Evolutionary conservation across 75 land plant genomes (phyloP), one percentile per base, ranked within the genome.

Genomic region (Picea glauca): DNA sequence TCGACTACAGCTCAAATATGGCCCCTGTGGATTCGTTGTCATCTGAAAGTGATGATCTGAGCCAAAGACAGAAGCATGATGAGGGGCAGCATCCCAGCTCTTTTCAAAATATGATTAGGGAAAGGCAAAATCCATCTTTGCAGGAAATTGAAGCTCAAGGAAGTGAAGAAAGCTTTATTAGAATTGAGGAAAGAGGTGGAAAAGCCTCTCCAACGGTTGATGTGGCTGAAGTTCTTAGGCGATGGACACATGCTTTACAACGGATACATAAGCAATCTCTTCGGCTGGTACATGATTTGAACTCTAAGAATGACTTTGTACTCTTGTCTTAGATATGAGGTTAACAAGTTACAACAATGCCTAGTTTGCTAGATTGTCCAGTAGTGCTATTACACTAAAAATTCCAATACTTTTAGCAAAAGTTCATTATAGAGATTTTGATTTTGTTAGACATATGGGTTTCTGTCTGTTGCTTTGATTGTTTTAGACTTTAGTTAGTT

Each of bases 241-340:
- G 98, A 31, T 96, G 99, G 99, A 96, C 98, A 13, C 95, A 94
- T 90, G 98, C 99, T 35, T 90, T 96, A 74, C 95, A 96, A 63
- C 95, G 99, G 23, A 89, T 96, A 33, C 99, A 96, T 82, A 96
- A 93, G 80, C 98, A 96, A 82, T 87, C 99, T 50, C 90, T 94
- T 70, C 86, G 87, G 50, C 57, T 96, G 97, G 99, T 96, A 82
- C 13, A 50, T 50, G 56, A 50, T 50, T 50, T 50, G 12, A 50
- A 50, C 56, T 50, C 12, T 9, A 50, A 8, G 12, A 50, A 50
- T 50, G 56, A 9, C 56, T 9, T 46, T 50, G 12, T 50, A 50
- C 56, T 50, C 11, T 40, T 40, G 56, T 50, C 56, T 50, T 50
- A 11, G 56, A 50, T 50, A 50, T 50, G 11, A 9, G 12, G 11